Base-by-base conservation (phyloP, 2,329 filamentous ascomycete species). In the Knoxdaviesia proteae region DNA sequence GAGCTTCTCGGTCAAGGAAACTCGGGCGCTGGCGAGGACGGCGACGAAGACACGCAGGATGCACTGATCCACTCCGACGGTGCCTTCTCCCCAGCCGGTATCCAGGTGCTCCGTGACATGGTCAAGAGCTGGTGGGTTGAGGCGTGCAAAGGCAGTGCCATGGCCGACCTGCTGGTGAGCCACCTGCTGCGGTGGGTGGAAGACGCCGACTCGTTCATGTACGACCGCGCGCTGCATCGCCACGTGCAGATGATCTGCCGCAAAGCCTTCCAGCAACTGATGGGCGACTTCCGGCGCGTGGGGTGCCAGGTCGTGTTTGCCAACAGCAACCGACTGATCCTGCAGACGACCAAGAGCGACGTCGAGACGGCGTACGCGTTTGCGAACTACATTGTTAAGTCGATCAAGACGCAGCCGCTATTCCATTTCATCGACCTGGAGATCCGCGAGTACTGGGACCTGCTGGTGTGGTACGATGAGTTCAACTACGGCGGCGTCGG, bases 371-470 rank as follows among this genome's bases (percentile, higher is more conserved):
- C 92, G 0, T 96, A 82, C 50, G 87, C 90, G 0, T 99, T 96
- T 65, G 87, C 83, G 50, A 82, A 96, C 58, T 99, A 98, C 60
- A 92, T 98, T 47, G 71, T 98, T 53, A 94, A 94, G 63, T 93
- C 87, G 0, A 94, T 99, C 62, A 88, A 93, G 59, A 77, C 77
- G 44, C 94, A 94, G 54, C 86, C 90, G 0, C 70, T 94, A 0
- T 99, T 99, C 61, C 84, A 94, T 58, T 98, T 98, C 55, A 77
- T 99, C 48, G 90, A 98, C 52, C 68, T 99, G 3, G 84, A 94
- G 52, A 90, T 99, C 58, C 94, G 88, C 50, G 90, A 98, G 56
- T 99, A 94, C 59, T 99, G 90, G 90, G 90, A 99, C 58, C 96
- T 94, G 53, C 74, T 99, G 0, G 77, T 94, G 4, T 99, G 90